Evolutionary conservation across 257 asterid genomes (phyloP).

Genomic region (Solanum corneliomulleri): DNA sequence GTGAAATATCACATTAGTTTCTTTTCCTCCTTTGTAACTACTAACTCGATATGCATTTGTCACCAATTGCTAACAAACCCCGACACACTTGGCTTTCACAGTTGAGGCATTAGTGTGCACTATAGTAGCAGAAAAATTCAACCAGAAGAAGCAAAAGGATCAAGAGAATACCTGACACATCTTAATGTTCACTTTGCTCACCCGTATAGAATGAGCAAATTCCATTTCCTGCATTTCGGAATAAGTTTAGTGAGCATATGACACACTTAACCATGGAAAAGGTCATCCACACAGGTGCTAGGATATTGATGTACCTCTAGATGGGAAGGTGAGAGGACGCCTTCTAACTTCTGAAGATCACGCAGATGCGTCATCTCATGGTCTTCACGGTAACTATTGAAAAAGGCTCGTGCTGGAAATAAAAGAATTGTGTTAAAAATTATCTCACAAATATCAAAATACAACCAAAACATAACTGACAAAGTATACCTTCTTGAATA

Average conservation of each 20-base stretch:
- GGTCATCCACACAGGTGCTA: neutral
- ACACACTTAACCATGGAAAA: conserved; percentile 2
- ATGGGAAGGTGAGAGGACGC: conserved; percentile 94
- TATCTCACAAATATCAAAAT: neutral
- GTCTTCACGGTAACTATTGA: conserved; percentile 87
- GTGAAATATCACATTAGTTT: neutral
- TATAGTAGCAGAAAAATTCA: neutral
- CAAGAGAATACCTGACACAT: conserved; percentile 61
- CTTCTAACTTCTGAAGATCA: conserved; percentile 88
- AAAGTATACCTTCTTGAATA: conserved; percentile 72
- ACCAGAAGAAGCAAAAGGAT: neutral
- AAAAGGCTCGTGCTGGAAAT: conserved; percentile 69
- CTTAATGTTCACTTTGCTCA: conserved; percentile 84
- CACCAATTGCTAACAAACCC: neutral
- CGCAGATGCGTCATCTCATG: conserved; percentile 89
- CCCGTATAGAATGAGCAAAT: conserved; percentile 85
- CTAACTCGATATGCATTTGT: neutral
- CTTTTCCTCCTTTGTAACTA: neutral
- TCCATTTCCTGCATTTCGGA: conserved; percentile 70
- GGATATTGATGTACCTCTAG: conserved; percentile 57
- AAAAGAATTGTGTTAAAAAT: conserved; percentile 5
- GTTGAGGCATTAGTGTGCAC: neutral
- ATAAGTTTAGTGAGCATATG: neutral
- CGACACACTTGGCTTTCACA: neutral
- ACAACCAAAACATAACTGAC: neutral